Evolutionary conservation across 331 rosid species (phyloP), one percentile per base, ranked within the genome.

Genomic region (Saraca asoca): DNA sequence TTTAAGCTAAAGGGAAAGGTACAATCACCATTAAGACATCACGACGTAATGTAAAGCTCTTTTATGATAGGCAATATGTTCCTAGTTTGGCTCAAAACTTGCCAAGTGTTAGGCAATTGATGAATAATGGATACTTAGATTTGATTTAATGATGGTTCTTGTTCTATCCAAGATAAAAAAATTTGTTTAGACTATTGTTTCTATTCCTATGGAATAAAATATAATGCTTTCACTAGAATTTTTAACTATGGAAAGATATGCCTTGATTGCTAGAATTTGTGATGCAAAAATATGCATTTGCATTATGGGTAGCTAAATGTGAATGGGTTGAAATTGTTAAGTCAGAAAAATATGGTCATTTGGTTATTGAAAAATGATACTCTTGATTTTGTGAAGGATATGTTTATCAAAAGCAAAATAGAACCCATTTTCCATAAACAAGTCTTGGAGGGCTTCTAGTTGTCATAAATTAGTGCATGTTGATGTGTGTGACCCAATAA

Each of bases 381-480:
- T n/a, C n/a, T n/a, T n/a, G n/a, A n/a, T 33, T 75, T 0, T 75
- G 43, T 43, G 58, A 45, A 35, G 66, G 70, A 3, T 75, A 38
- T 10, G 0, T 46, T 5, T 35, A 29, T 31, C 38, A 61, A 0
- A 75, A 75, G 8, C 38, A 67, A 9, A 16, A 38, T 5, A n/a
- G 12, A 29, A 58, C 0, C 9, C 56, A 16, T 68, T 75, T 31
- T 75, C 0, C 0, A 7, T 13, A 19, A 16, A 7, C 12, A 7
- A 12, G n/a, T n/a, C n/a, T n/a, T n/a, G n/a, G n/a, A n/a, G n/a
- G n/a, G n/a, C n/a, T n/a, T n/a, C n/a, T n/a, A n/a, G 39, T 4
- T 17, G 56, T 14, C 9, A 37, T 5, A 24, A 67, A 14, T 12
- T 67, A 11, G 63, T 67, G 0, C 63, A 46, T 64, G 50, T 31